Conservation (phyloP, 805 yeast species). For the Candida adriatica region DNA sequence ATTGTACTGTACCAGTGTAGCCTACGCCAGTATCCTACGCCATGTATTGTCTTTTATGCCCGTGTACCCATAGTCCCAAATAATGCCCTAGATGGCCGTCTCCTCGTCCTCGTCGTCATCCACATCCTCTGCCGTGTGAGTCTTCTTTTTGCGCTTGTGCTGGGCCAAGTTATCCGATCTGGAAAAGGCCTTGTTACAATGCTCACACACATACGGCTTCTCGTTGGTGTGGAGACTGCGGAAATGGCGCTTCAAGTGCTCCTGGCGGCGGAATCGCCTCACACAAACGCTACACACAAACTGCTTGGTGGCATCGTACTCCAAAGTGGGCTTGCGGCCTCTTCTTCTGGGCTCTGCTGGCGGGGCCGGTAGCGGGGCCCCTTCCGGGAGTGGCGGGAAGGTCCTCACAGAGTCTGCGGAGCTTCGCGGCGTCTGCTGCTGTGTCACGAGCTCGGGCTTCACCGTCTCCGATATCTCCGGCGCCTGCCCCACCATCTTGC, state of each 20-base stretch:
- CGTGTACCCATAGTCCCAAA: too few relatives aligned
- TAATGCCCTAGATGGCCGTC: too few relatives aligned
- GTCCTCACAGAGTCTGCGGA: not conserved
- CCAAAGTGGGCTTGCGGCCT: slow-evolving; percentile 59
- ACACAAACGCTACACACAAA: slow-evolving; percentile 60
- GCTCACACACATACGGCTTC: slow-evolving; percentile 58
- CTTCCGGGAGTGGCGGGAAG: slow-evolving; percentile 10
- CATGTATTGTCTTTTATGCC: too few relatives aligned
- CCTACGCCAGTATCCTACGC: too few relatives aligned
- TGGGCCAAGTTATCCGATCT: slow-evolving; percentile 61
- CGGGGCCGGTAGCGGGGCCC: slow-evolving; percentile 1
- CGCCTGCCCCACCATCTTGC: slow-evolving; percentile 5
- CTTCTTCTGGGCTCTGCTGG: slow-evolving; percentile 37
- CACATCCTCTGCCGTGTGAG: slow-evolving; percentile 31
- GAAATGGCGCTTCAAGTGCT: slow-evolving; percentile 69
- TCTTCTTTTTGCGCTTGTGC: slow-evolving; percentile 60
- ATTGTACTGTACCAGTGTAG: too few relatives aligned
- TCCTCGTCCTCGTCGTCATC: slow-evolving; percentile 1
- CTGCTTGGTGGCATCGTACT: slow-evolving; percentile 48
- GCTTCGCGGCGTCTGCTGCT: not conserved
- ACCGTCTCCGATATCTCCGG: not conserved
- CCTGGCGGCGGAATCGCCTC: slow-evolving; percentile 66
- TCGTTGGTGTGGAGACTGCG: slow-evolving; percentile 68
- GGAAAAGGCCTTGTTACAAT: slow-evolving; percentile 59
- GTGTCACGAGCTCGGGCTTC: not conserved